Evolutionary conservation across 1,284 basidiomycete species (phyloP), one percentile per base, ranked within the genome.

Genomic region (Lentinula novae-zelandiae): DNA sequence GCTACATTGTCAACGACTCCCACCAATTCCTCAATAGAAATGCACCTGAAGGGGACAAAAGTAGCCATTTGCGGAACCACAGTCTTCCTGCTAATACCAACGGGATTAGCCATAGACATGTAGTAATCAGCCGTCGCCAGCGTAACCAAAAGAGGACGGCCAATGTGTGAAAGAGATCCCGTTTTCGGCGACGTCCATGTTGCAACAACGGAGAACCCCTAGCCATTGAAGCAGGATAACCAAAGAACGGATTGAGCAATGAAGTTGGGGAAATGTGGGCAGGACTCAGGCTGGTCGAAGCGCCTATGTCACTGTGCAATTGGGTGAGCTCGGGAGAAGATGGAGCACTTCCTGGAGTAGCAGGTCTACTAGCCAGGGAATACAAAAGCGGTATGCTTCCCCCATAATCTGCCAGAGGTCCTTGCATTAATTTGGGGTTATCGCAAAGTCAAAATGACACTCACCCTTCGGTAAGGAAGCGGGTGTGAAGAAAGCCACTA

Each of bases 221-320:
- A 67, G 3, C 73, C 72, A 39, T 74, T 51, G 74, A 68, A 58
- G 74, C 73, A 53, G 93, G 90, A 71, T 95, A 95, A n/a, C 92
- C 92, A 67, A 86, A 94, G 74, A 89, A 93, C 0, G 92, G 92
- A 66, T 93, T 94, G 55, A 83, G 72, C 42, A 75, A 67, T 31
- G 89, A 90, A 27, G 81, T 81, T 13, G 84, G 77, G 33, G 80
- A 76, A 62, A 84, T 71, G 15, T 44, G 34, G 17, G 17, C 34
- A 12, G 54, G 40, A 20, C 40, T 27, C 27, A 27, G 27, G 27
- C 27, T 66, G 73, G 63, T n/a, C 63, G 67, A 12, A 60, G 42
- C 22, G n/a, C 42, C 27, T 27, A 27, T 40, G 54, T 34, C 10
- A 52, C n/a, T 17, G 34, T 46, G 7, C 34, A n/a, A 38, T 63